Evolutionary conservation across 495 filamentous ascomycete species (phyloP), one percentile per base, ranked within the genome.

Genomic region (Halenospora varia): DNA sequence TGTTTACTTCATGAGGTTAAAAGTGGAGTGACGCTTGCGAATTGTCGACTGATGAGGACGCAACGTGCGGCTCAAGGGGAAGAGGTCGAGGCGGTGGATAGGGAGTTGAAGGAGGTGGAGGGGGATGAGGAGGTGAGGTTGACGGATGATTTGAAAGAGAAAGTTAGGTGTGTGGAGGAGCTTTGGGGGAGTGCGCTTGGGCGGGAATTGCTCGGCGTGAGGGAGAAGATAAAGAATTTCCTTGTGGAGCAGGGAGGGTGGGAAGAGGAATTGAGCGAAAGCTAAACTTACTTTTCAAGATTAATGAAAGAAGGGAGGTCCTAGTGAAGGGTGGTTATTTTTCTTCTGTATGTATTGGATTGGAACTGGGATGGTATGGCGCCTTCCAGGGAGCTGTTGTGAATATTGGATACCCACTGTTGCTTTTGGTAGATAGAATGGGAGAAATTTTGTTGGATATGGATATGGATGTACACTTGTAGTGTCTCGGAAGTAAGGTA

Each of bases 1-100:
- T 97, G 92, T 61, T 71, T 97, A 20, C 70, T 97, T 63, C 94
- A 98, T 64, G 94, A 97, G 70, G 91, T 96, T 23, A 90, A 90
- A 65, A 89, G 88, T 40, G 87, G 85, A 2, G 82, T 89, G 4
- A 86, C 86, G 66, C 74, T 72, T 47, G 88, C 88, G 56, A 81
- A 74, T 62, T 75, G 76, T 15, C 74, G 77, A 55, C 71, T 80
- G 23, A 74, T 85, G 62, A 77, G 82, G 55, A 77, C 75, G 53
- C 75, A 91, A 70, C 72, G 76, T 2, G 77, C 82, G 25, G 75
- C 76, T 29, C 77, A 77, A 40, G 86, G 88, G 3, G 80, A 83
- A 60, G 53, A 71, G 1, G 71, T 76, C 22, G 73, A 76, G 2
- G 69, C 60, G 19, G 77, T 85, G 13, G 70, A 74, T 3, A 63